These are phyloP conservation scores for Endocalyx cinctus DNA, from an alignment of 2,329 filamentous ascomycete species.

Conservation along the genomic window DNA sequence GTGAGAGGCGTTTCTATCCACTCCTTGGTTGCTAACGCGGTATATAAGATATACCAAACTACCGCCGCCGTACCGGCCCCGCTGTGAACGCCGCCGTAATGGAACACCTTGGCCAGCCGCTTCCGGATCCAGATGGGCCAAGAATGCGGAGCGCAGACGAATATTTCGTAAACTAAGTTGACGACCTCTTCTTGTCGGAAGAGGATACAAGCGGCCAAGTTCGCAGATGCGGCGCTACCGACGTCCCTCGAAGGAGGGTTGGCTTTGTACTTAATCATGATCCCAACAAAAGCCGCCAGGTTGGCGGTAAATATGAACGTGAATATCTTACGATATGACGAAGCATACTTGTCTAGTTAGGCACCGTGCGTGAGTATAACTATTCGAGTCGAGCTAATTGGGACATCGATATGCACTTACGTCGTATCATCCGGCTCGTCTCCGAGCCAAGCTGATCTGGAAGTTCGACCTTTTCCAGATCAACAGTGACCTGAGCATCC, in stretches of 20 bases:
- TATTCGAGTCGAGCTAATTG: neutral
- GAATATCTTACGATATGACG: conserved; percentile 51
- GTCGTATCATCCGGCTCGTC: conserved; percentile 19
- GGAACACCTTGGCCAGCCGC: conserved; percentile 47
- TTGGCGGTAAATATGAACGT: conserved; percentile 49
- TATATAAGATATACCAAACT: conserved; percentile 43
- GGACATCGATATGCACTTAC: conserved; percentile 14
- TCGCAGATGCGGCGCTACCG: conserved; percentile 40
- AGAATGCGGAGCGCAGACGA: conserved; percentile 40
- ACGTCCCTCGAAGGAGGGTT: conserved; percentile 31
- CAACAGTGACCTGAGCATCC: conserved; percentile 6
- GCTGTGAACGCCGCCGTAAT: conserved; percentile 49
- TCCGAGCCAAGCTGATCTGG: conserved; percentile 19
- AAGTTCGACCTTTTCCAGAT: too few species aligned
- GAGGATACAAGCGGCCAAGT: conserved; percentile 45
- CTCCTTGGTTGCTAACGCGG: conserved; percentile 22
- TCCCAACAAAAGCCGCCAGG: conserved; percentile 40
- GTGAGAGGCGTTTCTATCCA: conserved; percentile 15
- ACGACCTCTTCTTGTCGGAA: conserved; percentile 51
- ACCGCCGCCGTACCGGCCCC: conserved; percentile 45
- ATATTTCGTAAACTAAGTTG: conserved; percentile 44
- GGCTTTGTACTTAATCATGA: conserved; percentile 30
- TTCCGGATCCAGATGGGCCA: conserved; percentile 45
- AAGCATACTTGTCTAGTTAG: conserved; percentile 23
- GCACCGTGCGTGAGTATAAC: too few species aligned